A percentile compares a stretch with the other conserved stretches of the same genome.
Conservation (phyloP, 805 yeast species). For the Metschnikowia orientalis region DNA sequence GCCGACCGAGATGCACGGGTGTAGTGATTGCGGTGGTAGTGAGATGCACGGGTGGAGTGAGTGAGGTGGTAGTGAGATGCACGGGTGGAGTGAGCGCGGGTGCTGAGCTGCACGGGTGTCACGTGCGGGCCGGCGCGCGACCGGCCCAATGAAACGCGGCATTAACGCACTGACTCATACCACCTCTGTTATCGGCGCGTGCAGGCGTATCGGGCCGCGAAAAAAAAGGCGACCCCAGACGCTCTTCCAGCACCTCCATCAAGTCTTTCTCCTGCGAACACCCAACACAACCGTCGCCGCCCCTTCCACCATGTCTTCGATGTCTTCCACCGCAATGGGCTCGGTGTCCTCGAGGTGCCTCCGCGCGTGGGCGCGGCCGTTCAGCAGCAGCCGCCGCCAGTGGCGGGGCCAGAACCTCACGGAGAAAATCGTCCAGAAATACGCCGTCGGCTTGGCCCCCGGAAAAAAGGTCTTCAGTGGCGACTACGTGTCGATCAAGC, state of each 20-base stretch:
- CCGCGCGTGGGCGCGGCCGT: constrained; percentile 8
- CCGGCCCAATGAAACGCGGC: constrained; percentile 17
- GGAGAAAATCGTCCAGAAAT: constrained; percentile 91
- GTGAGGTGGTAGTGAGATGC: no score
- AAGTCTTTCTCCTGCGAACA: no score
- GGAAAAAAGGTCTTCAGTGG: constrained; percentile 79
- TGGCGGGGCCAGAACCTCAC: constrained; percentile 74
- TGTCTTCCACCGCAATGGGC: constrained; percentile 7
- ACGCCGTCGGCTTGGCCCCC: constrained; percentile 80
- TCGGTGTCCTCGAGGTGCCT: constrained; percentile 8
- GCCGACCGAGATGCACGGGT: no score
- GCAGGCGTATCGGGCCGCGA: constrained; percentile 11
- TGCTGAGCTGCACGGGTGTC: background rate
- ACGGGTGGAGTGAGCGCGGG: no score
- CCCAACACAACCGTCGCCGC: no score
- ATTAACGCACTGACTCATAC: constrained; percentile 19
- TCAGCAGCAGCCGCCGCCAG: constrained; percentile 17
- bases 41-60: no score
- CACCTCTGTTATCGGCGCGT: constrained; percentile 15
- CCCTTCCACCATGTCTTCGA: constrained; percentile 11
- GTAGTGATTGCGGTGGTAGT: no score
- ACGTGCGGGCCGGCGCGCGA: background rate
- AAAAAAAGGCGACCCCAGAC: constrained; percentile 3
- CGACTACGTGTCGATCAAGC: constrained; percentile 90
- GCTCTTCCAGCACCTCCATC: no score